These are phyloP conservation scores for Kappamyces sp. DNA, from an alignment of 192 early-diverging fungal species.

Conservation along the genomic window DNA sequence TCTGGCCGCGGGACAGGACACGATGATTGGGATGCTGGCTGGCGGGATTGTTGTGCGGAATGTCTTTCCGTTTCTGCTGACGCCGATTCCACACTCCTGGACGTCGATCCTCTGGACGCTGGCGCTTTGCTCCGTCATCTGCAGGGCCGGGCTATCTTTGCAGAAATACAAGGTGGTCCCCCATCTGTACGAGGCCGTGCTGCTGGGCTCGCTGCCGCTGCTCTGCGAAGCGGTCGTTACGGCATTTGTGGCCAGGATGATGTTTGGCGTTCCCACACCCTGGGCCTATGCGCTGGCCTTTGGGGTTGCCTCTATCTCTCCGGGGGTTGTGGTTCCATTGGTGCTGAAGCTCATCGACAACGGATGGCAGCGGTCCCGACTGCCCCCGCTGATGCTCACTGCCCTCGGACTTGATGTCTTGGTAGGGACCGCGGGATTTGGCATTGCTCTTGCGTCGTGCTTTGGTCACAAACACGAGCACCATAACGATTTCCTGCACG, in stretches of 20 bases:
- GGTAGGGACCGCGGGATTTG: constrained; percentile 23
- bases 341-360: constrained; percentile 25
- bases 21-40: constrained; percentile 36
- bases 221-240: constrained; percentile 23
- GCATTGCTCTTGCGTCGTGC: constrained; percentile 25
- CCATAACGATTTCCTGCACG: constrained; percentile 14
- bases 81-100: constrained; percentile 33
- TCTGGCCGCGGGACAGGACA: neutral
- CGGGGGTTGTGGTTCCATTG: constrained; percentile 35
- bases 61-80: constrained; percentile 21
- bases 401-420: constrained; percentile 16
- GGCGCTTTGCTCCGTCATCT: constrained; percentile 27
- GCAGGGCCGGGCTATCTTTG: constrained; percentile 30
- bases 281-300: constrained; percentile 32
- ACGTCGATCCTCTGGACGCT: constrained; percentile 31
- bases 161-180: constrained; percentile 11
- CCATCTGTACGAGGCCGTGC: constrained; percentile 15
- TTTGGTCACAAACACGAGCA: constrained; percentile 32
- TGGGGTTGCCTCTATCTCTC: constrained; percentile 31
- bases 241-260: constrained; percentile 5
- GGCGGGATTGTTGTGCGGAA: constrained; percentile 29
- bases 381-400: constrained; percentile 27
- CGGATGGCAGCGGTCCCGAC: constrained; percentile 23
- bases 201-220: constrained; percentile 29
- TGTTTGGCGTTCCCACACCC: constrained; percentile 23